Evolutionary conservation across 2,329 filamentous ascomycete species (phyloP).

Genomic region (Sclerotinia spermophila): DNA sequence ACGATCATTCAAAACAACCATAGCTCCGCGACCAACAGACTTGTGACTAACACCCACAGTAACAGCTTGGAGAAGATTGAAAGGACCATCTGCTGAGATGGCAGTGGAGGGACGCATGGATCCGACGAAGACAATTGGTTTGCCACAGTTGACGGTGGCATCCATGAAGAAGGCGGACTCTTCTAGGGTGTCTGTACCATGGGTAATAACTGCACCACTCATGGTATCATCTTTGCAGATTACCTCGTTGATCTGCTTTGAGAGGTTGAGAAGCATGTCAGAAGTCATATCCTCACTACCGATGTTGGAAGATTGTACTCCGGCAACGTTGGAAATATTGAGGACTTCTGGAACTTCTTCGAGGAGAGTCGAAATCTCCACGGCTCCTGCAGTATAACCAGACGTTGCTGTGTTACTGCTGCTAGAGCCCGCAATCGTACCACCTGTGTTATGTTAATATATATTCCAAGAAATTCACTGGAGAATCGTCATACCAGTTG

Average conservation of each 20-base stretch:
- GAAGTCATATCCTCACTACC: conserved; percentile 48
- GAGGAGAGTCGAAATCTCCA: conserved; percentile 43
- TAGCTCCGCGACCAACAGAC: conserved; percentile 50
- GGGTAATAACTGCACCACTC: conserved; percentile 55
- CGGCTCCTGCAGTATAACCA: conserved; percentile 48
- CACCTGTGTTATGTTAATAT: conserved; percentile 42
- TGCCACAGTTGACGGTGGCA: conserved; percentile 51
- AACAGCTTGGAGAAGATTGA: conserved; percentile 59
- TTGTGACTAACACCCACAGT: conserved; percentile 49
- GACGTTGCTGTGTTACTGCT: conserved; percentile 49
- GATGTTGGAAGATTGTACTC: conserved; percentile 51
- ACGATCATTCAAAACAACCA: conserved; percentile 60
- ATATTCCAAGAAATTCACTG: neutral
- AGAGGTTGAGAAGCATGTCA: conserved; percentile 46
- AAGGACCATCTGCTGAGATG: conserved; percentile 59
- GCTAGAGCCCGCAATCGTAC: conserved; percentile 55
- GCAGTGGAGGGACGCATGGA: conserved; percentile 62
- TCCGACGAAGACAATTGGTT: conserved; percentile 58
- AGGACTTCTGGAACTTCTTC: conserved; percentile 52
- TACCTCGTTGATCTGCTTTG: conserved; percentile 47
- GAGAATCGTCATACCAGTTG: conserved; percentile 23
- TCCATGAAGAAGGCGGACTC: conserved; percentile 63
- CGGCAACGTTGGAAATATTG: conserved; percentile 52
- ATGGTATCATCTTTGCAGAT: conserved; percentile 36
- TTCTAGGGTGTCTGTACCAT: conserved; percentile 63